Conservation (phyloP, 2,329 filamentous ascomycete genomes). For the Xylaria arbuscula region DNA sequence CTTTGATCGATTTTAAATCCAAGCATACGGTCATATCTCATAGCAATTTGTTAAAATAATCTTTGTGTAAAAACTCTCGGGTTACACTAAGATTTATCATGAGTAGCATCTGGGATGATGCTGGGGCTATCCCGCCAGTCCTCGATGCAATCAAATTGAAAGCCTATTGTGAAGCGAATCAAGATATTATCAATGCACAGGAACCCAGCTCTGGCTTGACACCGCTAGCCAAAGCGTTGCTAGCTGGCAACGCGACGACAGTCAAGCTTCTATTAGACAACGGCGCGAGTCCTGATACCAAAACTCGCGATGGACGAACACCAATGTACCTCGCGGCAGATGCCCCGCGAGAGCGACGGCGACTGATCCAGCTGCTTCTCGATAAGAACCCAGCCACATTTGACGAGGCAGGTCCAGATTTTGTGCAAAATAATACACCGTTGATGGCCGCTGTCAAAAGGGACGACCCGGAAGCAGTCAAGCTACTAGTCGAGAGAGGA, state of each 20-base stretch:
- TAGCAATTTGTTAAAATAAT: background rate
- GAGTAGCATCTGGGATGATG: conserved; percentile 36
- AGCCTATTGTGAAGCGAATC: conserved; percentile 13
- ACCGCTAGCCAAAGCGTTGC: conserved; percentile 34
- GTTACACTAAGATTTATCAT: conserved; percentile 17
- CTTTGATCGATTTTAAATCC: conserved; percentile 3
- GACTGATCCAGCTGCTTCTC: conserved; percentile 38
- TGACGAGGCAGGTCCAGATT: conserved; percentile 30
- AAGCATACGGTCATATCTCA: background rate
- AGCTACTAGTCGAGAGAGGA: conserved; percentile 34
- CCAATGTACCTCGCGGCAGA: conserved; percentile 37
- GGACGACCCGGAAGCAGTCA: conserved; percentile 31
- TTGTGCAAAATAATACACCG: conserved; percentile 31
- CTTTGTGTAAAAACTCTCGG: background rate
- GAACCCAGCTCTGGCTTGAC: conserved; percentile 35
- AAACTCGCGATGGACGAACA: conserved; percentile 34
- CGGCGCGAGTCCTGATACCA: conserved; percentile 32
- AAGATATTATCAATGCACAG: conserved; percentile 21
- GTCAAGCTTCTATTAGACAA: conserved; percentile 36
- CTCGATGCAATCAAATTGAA: conserved; percentile 26
- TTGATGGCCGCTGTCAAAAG: conserved; percentile 37
- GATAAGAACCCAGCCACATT: conserved; percentile 34
- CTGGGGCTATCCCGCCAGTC: conserved; percentile 31
- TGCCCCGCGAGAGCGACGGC: conserved; percentile 22
- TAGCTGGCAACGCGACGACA: conserved; percentile 23